Percentiles rank a stretch among this genome's conserved stretches.
Conservation (phyloP, 2,329 filamentous ascomycete genomes). For the Pseudogymnoascus sp. region DNA sequence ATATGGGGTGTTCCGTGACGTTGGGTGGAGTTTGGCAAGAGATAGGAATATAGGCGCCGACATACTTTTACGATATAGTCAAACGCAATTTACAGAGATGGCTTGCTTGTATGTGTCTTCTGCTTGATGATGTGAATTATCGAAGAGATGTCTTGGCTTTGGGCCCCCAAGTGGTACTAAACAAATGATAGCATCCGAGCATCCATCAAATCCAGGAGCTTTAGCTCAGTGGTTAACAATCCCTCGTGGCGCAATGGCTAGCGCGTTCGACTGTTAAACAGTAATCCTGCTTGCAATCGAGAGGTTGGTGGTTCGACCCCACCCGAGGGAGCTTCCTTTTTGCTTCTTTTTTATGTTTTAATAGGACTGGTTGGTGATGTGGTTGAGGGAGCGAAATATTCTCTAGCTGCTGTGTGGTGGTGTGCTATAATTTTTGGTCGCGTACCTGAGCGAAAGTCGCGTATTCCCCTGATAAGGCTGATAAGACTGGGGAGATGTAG, state of each 20-base stretch:
- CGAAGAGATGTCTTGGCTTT: not conserved
- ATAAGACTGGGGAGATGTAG: not conserved
- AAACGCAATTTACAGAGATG: not conserved
- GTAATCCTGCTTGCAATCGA: slow-evolving; percentile 4
- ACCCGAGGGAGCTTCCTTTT: slow-evolving; percentile 9
- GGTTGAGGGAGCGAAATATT: not conserved
- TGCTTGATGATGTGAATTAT: not conserved
- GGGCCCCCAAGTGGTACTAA: not conserved
- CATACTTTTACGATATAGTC: not conserved
- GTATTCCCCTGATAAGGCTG: not conserved
- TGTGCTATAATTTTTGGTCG: slow-evolving; percentile 6
- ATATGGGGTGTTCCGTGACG: not conserved
- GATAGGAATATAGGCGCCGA: not conserved
- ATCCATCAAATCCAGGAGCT: not conserved
- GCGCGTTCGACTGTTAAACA: slow-evolving; percentile 11
- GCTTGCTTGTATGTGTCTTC: not conserved
- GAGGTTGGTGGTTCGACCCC: slow-evolving; percentile 11
- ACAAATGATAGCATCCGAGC: not conserved
- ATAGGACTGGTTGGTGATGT: not conserved
- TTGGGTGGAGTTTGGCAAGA: not conserved
- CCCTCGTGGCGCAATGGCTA: slow-evolving; percentile 12
- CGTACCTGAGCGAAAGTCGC: slow-evolving; percentile 6
- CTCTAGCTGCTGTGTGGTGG: not conserved
- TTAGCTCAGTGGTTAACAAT: slow-evolving; percentile 5
- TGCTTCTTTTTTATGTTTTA: not conserved